These are phyloP conservation scores for Suillus variegatus DNA, from an alignment of 768 basidiomycete genomes.

Conservation along the genomic window DNA sequence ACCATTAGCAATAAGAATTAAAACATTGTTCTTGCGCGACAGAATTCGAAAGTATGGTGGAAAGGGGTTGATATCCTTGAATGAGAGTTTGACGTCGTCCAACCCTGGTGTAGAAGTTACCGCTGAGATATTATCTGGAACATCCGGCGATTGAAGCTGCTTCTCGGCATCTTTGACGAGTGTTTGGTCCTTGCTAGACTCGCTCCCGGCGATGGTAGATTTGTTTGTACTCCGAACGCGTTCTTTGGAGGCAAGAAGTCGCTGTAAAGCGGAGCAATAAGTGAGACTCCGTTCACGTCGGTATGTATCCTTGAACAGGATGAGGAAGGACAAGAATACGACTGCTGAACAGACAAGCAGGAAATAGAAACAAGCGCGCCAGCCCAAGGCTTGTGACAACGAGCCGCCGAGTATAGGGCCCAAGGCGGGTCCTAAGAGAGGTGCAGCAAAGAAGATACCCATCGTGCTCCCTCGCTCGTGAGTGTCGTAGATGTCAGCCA, in stretches of 20 bases:
- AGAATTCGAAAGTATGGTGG: slow-evolving; percentile 61
- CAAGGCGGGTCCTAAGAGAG: slow-evolving; percentile 69
- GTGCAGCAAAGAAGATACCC: slow-evolving; percentile 80
- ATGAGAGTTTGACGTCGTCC: slow-evolving; percentile 49
- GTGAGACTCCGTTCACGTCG: slow-evolving; percentile 77
- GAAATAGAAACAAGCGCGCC: slow-evolving; percentile 87
- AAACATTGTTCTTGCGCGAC: slow-evolving; percentile 63
- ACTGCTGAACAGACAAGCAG: slow-evolving; percentile 61
- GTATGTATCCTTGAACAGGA: slow-evolving; percentile 82
- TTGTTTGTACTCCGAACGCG: slow-evolving; percentile 21
- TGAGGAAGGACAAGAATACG: slow-evolving; percentile 55
- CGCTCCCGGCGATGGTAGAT: slow-evolving; percentile 14
- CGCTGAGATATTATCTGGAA: slow-evolving; percentile 17
- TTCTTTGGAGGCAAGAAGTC: slow-evolving; percentile 34
- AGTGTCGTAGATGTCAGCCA: slow-evolving; percentile 79
- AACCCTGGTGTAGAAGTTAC: slow-evolving; percentile 17
- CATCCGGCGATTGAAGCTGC: slow-evolving; percentile 25
- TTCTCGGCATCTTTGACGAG: slow-evolving; percentile 15
- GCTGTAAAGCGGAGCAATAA: slow-evolving; percentile 68
- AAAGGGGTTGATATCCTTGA: slow-evolving; percentile 74
- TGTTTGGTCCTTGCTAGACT: slow-evolving; percentile 18
- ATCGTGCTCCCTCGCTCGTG: slow-evolving; percentile 75
- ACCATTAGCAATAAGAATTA: slow-evolving; percentile 47
- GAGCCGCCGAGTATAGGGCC: slow-evolving; percentile 76
- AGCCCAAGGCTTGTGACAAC: slow-evolving; percentile 65